Evolutionary conservation across 2,329 filamentous ascomycete species (phyloP).

Genomic region (Penicillium sp.): DNA sequence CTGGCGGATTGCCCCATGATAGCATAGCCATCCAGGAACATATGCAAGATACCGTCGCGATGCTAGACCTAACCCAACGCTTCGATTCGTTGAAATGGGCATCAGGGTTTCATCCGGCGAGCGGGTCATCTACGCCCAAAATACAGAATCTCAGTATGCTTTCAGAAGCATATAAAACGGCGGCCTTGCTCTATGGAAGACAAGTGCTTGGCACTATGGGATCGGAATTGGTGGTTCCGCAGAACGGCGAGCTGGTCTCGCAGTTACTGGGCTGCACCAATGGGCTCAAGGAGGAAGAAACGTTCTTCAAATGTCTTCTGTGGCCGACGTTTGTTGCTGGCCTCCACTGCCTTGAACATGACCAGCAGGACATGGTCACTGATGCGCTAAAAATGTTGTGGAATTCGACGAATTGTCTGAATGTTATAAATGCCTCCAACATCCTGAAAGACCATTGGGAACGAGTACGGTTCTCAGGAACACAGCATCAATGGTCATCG

Average conservation of each 20-base stretch:
- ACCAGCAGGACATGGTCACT: constrained; percentile 31
- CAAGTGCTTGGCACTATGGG: constrained; percentile 33
- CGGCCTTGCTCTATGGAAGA: constrained; percentile 32
- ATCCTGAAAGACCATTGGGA: constrained; percentile 34
- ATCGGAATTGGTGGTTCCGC: background rate
- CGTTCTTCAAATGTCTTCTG: constrained; percentile 40
- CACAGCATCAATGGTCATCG: background rate
- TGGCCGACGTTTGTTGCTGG: constrained; percentile 43
- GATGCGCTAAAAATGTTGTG: constrained; percentile 36
- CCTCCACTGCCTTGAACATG: constrained; percentile 31
- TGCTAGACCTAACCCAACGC: constrained; percentile 27
- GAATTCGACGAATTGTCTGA: constrained; percentile 37
- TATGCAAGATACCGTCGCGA: constrained; percentile 18
- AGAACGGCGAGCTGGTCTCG: constrained; percentile 25
- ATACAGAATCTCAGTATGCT: background rate
- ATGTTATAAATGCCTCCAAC: constrained; percentile 38
- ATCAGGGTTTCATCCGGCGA: constrained; percentile 21
- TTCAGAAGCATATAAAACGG: constrained; percentile 4
- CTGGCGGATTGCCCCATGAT: constrained; percentile 3
- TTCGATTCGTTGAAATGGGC: constrained; percentile 35
- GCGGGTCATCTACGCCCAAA: background rate
- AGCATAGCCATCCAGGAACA: background rate
- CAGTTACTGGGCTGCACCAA: constrained; percentile 33
- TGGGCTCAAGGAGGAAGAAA: constrained; percentile 28
- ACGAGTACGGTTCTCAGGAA: background rate